These are phyloP conservation scores for Glycine soja DNA, from an alignment of 306 rosid genomes.

Conservation along the genomic window DNA sequence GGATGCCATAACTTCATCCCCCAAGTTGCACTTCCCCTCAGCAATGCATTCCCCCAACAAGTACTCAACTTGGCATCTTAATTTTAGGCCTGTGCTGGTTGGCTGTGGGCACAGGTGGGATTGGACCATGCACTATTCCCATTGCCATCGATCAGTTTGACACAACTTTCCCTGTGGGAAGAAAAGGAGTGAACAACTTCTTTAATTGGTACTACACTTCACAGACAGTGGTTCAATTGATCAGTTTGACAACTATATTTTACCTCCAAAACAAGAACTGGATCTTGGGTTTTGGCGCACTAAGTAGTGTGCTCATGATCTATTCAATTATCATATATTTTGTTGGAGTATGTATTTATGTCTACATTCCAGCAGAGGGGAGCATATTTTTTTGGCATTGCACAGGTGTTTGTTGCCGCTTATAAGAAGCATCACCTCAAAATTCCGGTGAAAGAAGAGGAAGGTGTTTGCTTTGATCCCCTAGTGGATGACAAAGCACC, in stretches of 20 bases:
- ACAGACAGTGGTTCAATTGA: conserved; percentile 6
- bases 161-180: conserved; percentile 52
- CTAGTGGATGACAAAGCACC: conserved; percentile 40
- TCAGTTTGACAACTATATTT: conserved; percentile 44
- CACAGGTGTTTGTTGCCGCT: conserved; percentile 58
- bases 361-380: conserved; percentile 38
- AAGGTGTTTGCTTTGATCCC: conserved; percentile 47
- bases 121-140: conserved; percentile 65
- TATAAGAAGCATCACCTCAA: conserved; percentile 50
- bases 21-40: conserved; percentile 43
- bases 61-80: conserved; percentile 41
- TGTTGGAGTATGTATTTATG: conserved; percentile 46
- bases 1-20: conserved; percentile 56
- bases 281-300: conserved; percentile 60
- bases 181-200: conserved; percentile 54
- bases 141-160: conserved; percentile 71
- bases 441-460: conserved; percentile 26
- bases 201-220: conserved; percentile 63
- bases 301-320: conserved; percentile 27
- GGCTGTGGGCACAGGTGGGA: conserved; percentile 65
- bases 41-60: conserved; percentile 43
- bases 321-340: conserved; percentile 51
- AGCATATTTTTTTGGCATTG: conserved; percentile 53
- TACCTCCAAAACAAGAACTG: conserved; percentile 60
- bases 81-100: conserved; percentile 48